Evolutionary conservation across 2,329 filamentous ascomycete species (phyloP), one percentile per base, ranked within the genome.

Genomic region (Leptodontidium sp.): DNA sequence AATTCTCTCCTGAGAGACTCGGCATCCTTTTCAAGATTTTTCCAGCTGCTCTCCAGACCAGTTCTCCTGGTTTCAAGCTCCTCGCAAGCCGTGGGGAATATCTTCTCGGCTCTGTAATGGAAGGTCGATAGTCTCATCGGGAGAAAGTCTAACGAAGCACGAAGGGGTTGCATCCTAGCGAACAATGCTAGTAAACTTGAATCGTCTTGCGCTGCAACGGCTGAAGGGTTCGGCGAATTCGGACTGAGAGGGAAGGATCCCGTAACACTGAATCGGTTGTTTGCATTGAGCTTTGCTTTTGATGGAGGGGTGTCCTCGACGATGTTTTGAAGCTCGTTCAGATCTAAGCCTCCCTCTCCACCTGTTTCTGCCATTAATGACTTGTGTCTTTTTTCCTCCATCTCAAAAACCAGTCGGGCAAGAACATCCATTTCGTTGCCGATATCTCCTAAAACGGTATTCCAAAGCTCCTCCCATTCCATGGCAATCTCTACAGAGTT

Each of bases 391-490:
- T 94, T 91, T 81, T 98, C 96, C 79, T 99, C 96, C 94, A 98
- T 97, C 80, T 98, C 94, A 76, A 98, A 98, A 38, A 98, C 93
- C 59, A 97, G 83, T 49, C 92, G 87, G 76, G 88, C 89, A 17
- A 97, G 84, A 55, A 91, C 90, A 72, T 96, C 92, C 77, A 94
- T 90, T 81, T 99, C 96, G 71, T 91, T 89, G 64, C 94, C 93
- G 70, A 98, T 97, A 78, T 98, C 95, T 55, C 94, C 95, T 2
- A 99, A 84, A 2, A 98, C 95, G 72, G 88, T 93, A 75, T 93
- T 93, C 95, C 96, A 98, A 45, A 99, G 85, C 81, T 98, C 94
- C 79, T 98, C 94, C 95, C 95, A 99, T 78, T 99, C 96, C 94
- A 98, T 97, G 58, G 96, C 96, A 68, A 97, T 90, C 80, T 98